Evolutionary conservation across 116 monocot species (phyloP).

Genomic region (Phalaenopsis hybrid): DNA sequence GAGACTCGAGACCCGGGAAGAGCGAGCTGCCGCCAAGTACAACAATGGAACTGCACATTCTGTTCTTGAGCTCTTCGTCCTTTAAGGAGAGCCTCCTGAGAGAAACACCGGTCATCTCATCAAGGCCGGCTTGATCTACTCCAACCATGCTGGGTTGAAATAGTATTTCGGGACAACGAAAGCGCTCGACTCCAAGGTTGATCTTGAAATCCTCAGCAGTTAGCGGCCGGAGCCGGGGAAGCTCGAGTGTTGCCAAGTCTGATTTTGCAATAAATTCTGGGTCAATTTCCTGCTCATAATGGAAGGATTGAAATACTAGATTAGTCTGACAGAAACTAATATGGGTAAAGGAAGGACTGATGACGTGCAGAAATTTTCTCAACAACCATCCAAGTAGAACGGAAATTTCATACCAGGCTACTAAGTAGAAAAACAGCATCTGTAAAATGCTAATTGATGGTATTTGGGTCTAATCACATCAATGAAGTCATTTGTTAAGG

Average conservation of each 20-base stretch:
- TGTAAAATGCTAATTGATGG: too few species aligned
- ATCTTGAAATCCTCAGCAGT: conserved; percentile 75
- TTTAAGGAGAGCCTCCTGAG: conserved; percentile 39
- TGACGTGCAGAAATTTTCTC: too few species aligned
- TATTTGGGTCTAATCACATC: too few species aligned
- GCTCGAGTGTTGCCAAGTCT: conserved; percentile 25
- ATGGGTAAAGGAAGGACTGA: too few species aligned
- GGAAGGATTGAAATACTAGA: neutral
- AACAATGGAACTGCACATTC: conserved; percentile 61
- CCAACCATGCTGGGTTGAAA: conserved; percentile 87
- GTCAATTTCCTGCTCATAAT: conserved; percentile 65
- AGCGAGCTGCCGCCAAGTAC: conserved; percentile 72
- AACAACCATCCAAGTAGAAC: too few species aligned
- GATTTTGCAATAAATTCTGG: conserved; percentile 53
- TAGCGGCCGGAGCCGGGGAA: conserved; percentile 24
- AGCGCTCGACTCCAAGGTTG: conserved; percentile 64
- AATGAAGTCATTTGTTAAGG: too few species aligned
- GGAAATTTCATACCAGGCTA: too few species aligned
- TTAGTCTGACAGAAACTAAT: too few species aligned
- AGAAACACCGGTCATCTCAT: conserved; percentile 71
- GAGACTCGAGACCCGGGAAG: conserved; percentile 56
- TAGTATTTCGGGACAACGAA: conserved; percentile 86
- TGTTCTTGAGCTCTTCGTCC: conserved; percentile 30
- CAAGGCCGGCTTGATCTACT: conserved; percentile 75
- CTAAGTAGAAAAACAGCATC: too few species aligned